Conservation (phyloP, 2,329 filamentous ascomycete genomes). For the Aspergillus chevalieri region DNA sequence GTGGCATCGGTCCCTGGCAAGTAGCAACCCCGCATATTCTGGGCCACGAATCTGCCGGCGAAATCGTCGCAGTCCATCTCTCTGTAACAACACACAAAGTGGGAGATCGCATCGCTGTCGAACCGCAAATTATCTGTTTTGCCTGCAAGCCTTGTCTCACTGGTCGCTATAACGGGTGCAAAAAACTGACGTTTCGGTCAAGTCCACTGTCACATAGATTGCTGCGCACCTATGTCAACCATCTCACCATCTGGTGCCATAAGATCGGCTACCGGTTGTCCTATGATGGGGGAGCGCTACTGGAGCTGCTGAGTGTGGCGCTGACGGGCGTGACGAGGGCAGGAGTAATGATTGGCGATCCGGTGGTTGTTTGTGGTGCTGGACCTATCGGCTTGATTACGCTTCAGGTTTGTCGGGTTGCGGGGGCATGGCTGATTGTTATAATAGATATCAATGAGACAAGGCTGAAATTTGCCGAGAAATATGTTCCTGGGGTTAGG, state of each 20-base stretch:
- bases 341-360: conserved; percentile 73
- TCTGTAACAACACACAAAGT: conserved; percentile 71
- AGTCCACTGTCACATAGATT: conserved; percentile 85
- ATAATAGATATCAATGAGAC: conserved; percentile 93
- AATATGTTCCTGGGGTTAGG: conserved; percentile 69
- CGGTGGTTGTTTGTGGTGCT: conserved; percentile 82
- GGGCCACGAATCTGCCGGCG: conserved; percentile 82
- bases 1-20: conserved; percentile 93
- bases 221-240: conserved; percentile 86
- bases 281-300: conserved; percentile 81
- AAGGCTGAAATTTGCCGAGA: conserved; percentile 75
- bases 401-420: conserved; percentile 73
- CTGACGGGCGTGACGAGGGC: conserved; percentile 82
- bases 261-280: conserved; percentile 81
- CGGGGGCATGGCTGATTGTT: conserved; percentile 82
- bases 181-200: conserved; percentile 76
- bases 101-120: conserved; percentile 87
- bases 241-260: conserved; percentile 91
- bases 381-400: conserved; percentile 91
- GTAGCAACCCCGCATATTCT: conserved; percentile 84
- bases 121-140: conserved; percentile 89
- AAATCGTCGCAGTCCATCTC: conserved; percentile 64
- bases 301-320: conserved; percentile 86
- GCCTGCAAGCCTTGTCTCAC: conserved; percentile 85
- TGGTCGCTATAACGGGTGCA: conserved; percentile 92